Evolutionary conservation across 192 early-diverging fungal species (phyloP).

Genomic region (Spizellomyces punctatus): DNA sequence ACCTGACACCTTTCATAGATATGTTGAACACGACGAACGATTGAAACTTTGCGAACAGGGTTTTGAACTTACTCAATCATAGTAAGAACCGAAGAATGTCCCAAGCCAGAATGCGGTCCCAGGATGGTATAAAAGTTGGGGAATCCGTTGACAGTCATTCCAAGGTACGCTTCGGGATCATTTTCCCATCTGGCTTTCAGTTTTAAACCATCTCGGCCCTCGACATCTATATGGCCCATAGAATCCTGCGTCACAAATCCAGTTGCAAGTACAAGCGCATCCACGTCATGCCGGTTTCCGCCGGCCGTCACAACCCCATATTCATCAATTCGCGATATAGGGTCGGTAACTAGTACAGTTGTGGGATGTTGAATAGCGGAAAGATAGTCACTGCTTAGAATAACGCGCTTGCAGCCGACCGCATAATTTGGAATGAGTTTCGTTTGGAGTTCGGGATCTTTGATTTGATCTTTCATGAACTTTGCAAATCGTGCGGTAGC

Average conservation of each 20-base stretch:
- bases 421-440: conserved; percentile 53
- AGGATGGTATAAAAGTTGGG: conserved; percentile 61
- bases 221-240: conserved; percentile 35
- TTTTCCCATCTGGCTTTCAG: conserved; percentile 20
- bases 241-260: conserved; percentile 50
- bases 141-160: conserved; percentile 45
- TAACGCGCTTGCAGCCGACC: conserved; percentile 46
- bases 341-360: conserved; percentile 30
- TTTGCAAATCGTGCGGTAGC: too few species aligned
- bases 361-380: conserved; percentile 38
- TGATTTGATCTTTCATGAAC: not conserved
- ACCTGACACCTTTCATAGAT: conserved; percentile 32
- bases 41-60: too few species aligned
- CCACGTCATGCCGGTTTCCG: conserved; percentile 41
- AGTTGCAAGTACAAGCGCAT: conserved; percentile 57
- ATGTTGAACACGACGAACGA: too few species aligned
- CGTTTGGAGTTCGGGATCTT: conserved; percentile 18
- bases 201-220: conserved; percentile 27
- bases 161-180: conserved; percentile 45
- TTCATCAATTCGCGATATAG: conserved; percentile 33
- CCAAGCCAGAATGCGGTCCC: conserved; percentile 55
- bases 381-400: conserved; percentile 37
- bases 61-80: conserved; percentile 45
- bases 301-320: conserved; percentile 37
- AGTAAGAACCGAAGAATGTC: conserved; percentile 55